Conservation (phyloP, 2,329 filamentous ascomycete genomes). For the Aspergillus oerlinghausenensis region DNA sequence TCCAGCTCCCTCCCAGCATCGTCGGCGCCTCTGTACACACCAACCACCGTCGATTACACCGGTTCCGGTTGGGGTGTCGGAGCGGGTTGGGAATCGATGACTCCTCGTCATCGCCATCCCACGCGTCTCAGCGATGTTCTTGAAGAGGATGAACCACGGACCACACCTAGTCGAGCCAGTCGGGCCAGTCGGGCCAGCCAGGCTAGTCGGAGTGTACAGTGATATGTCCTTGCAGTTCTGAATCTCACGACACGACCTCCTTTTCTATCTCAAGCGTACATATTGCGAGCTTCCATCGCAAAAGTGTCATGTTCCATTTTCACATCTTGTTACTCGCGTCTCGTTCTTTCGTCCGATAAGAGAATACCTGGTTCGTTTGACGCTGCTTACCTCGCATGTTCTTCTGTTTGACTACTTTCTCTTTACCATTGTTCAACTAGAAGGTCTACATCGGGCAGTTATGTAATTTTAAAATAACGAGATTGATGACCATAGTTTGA, state of each 20-base stretch:
- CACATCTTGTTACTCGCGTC: conserved; percentile 2
- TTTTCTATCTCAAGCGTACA: conserved; percentile 8
- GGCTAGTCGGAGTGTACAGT: conserved; percentile 40
- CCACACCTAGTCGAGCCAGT: conserved; percentile 65
- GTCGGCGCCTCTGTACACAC: conserved; percentile 27
- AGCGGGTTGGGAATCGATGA: conserved; percentile 70
- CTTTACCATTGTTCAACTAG: conserved; percentile 2
- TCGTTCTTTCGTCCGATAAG: conserved; percentile 1
- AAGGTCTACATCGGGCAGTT: conserved; percentile 6
- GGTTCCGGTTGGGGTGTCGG: conserved; percentile 62
- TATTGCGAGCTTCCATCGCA: conserved; percentile 4
- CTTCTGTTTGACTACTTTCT: conserved; percentile 1
- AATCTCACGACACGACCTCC: conserved; percentile 1
- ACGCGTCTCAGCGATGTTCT: conserved; percentile 84
- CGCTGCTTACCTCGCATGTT: not conserved
- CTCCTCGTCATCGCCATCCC: conserved; percentile 74
- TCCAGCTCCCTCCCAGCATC: conserved; percentile 20
- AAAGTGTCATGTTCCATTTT: conserved; percentile 4
- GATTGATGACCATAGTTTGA: conserved; percentile 6
- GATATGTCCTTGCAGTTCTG: conserved; percentile 2
- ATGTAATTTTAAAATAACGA: conserved; percentile 19
- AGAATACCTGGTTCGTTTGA: conserved; percentile 3
- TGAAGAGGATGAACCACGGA: conserved; percentile 75
- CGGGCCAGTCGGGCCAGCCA: conserved; percentile 36
- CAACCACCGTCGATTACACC: conserved; percentile 56